phyloP scores from a whole-genome alignment of 192 early-diverging fungal genomes.

The Backusella morwellensis region DNA sequence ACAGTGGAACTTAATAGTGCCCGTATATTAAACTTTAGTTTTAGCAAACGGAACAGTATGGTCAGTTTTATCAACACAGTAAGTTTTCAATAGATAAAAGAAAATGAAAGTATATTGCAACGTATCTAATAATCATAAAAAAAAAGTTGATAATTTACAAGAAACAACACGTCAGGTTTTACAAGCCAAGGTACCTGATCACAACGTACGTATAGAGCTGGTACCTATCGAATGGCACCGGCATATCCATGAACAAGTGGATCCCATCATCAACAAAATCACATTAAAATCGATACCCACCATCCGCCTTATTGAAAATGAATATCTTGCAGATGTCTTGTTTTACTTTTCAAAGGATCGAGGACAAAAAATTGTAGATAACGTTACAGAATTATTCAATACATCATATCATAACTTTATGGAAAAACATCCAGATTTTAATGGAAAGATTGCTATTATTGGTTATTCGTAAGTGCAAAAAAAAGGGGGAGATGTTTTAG shows the following conservation, averaged over 20 bases:
- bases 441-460: conserved; percentile 57
- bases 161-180: conserved; percentile 39
- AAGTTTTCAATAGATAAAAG: neutral
- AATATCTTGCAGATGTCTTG: conserved; percentile 38
- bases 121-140: neutral
- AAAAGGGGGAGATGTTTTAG: no score
- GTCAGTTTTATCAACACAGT: conserved; percentile 42
- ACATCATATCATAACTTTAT: conserved; percentile 53
- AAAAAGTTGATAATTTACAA: conserved; percentile 33
- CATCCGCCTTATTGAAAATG: conserved; percentile 39
- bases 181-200: conserved; percentile 38
- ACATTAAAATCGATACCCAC: conserved; percentile 42
- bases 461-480: conserved; percentile 52
- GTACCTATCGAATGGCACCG: conserved; percentile 41
- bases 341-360: conserved; percentile 39
- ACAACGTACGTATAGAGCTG: conserved; percentile 36
- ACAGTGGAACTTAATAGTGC: neutral
- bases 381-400: conserved; percentile 34
- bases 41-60: conserved; percentile 44
- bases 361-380: conserved; percentile 33
- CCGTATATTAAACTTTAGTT: neutral
- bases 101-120: no score
- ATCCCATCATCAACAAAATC: conserved; percentile 32
- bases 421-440: conserved; percentile 55
- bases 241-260: conserved; percentile 35